These are phyloP conservation scores for Neonectria neomacrospora DNA, from an alignment of 2,329 filamentous ascomycete genomes.

Conservation along the genomic window DNA sequence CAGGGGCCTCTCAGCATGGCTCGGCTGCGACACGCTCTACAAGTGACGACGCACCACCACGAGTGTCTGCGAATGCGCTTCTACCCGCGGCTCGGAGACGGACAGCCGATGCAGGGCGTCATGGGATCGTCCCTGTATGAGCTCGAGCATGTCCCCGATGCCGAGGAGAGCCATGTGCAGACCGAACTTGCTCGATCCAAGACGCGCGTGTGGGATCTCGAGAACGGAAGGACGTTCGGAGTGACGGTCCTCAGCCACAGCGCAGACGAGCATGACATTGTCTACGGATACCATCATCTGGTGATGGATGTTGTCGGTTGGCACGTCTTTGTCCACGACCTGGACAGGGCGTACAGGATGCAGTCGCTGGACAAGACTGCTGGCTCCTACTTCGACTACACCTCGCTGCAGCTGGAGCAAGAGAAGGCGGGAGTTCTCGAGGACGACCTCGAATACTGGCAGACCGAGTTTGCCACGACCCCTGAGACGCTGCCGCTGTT, in stretches of 20 bases:
- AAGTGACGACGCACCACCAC: slow-evolving; percentile 31
- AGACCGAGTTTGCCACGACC: slow-evolving; percentile 23
- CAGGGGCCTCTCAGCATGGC: slow-evolving; percentile 28
- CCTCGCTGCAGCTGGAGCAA: slow-evolving; percentile 46
- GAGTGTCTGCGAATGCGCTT: slow-evolving; percentile 39
- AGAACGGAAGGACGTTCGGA: slow-evolving; percentile 48
- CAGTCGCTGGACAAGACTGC: slow-evolving; percentile 23
- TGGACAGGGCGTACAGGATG: slow-evolving; percentile 57
- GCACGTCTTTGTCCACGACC: slow-evolving; percentile 56
- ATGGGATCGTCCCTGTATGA: slow-evolving; percentile 40
- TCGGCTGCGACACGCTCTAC: slow-evolving; percentile 29
- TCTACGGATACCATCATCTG: slow-evolving; percentile 62
- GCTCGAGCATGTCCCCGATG: slow-evolving; percentile 43
- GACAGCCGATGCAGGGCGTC: slow-evolving; percentile 40
- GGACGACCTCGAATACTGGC: slow-evolving; percentile 25
- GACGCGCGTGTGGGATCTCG: slow-evolving; percentile 52
- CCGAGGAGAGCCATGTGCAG: slow-evolving; percentile 37
- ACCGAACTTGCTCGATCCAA: slow-evolving; percentile 44
- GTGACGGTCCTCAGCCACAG: slow-evolving; percentile 50
- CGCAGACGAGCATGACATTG: slow-evolving; percentile 50
- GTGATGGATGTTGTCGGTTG: slow-evolving; percentile 61
- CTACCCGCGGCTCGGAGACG: slow-evolving; percentile 28
- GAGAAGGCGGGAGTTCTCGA: slow-evolving; percentile 27
- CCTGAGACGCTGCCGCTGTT: slow-evolving; percentile 25
- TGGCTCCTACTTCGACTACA: slow-evolving; percentile 52